phyloP scores from a whole-genome alignment of 2,329 filamentous ascomycete genomes.

The Hypoxylon sp. region DNA sequence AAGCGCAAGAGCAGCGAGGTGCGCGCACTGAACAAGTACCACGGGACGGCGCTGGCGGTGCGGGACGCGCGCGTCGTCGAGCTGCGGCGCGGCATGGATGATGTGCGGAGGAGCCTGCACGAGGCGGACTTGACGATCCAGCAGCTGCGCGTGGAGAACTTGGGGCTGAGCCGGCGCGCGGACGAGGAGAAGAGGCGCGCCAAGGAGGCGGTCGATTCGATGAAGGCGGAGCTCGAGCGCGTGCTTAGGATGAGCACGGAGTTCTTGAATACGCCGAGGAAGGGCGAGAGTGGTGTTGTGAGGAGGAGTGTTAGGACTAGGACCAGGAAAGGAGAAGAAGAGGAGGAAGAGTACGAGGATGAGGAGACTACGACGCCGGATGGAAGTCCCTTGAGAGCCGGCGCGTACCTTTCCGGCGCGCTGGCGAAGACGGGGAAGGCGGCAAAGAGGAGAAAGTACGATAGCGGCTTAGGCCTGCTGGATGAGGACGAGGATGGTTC shows the following conservation, averaged over 20 bases:
- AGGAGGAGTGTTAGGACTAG: constrained; percentile 6
- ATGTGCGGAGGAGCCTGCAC: constrained; percentile 58
- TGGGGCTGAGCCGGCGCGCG: constrained; percentile 55
- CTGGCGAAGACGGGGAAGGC: constrained; percentile 49
- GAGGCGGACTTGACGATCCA: constrained; percentile 64
- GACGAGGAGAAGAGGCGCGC: constrained; percentile 60
- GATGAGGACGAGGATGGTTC: constrained; percentile 64
- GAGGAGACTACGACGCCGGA: constrained; percentile 34
- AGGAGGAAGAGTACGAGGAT: constrained; percentile 7
- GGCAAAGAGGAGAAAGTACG: constrained; percentile 64
- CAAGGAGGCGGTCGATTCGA: constrained; percentile 62
- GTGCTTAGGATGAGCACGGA: constrained; percentile 64
- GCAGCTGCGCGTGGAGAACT: constrained; percentile 63
- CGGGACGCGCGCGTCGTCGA: constrained; percentile 66
- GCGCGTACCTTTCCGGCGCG: constrained; percentile 39
- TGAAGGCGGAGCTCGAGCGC: constrained; percentile 67
- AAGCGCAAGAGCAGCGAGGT: constrained; percentile 49
- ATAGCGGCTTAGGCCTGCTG: constrained; percentile 69
- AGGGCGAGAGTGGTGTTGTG: neutral
- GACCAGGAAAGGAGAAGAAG: neutral
- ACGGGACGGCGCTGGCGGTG: constrained; percentile 65
- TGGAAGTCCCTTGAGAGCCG: constrained; percentile 29
- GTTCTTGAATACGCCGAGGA: constrained; percentile 54
- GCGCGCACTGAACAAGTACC: constrained; percentile 56
- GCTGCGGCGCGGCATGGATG: constrained; percentile 64